Evolutionary conservation across 768 basidiomycete genomes (phyloP).

Genomic region (Kwoniella europaea): DNA sequence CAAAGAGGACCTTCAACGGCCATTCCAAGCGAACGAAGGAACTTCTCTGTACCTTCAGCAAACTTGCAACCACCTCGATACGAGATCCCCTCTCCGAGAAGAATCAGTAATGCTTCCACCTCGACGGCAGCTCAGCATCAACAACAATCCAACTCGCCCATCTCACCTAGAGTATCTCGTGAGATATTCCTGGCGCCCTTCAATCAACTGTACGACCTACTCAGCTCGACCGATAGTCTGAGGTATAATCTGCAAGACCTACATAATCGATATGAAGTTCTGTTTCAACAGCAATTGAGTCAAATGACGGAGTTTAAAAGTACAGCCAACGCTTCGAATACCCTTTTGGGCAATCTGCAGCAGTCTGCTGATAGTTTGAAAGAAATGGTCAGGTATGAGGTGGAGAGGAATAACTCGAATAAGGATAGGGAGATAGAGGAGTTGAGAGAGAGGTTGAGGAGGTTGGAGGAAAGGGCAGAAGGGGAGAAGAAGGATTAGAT

Average conservation of each 20-base stretch:
- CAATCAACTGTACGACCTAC: conserved; percentile 45
- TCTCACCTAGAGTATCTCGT: conserved; percentile 21
- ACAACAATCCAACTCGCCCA: conserved; percentile 7
- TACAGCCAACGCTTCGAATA: conserved; percentile 33
- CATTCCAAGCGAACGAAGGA: conserved; percentile 3
- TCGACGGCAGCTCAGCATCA: not conserved
- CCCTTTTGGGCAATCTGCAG: conserved; percentile 41
- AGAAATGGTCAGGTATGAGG: conserved; percentile 54
- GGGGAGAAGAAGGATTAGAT: not conserved
- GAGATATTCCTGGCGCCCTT: conserved; percentile 40
- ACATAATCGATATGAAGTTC: conserved; percentile 35
- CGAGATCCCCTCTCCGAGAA: conserved; percentile 15
- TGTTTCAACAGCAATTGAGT: conserved; percentile 26
- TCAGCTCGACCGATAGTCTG: conserved; percentile 36
- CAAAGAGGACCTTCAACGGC: conserved; percentile 9
- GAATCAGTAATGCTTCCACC: conserved; percentile 3
- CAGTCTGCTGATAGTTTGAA: conserved; percentile 45
- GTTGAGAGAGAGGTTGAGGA: conserved; percentile 49
- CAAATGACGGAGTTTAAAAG: conserved; percentile 43
- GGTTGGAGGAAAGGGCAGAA: conserved; percentile 36
- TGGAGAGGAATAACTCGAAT: conserved; percentile 22
- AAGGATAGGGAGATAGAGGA: conserved; percentile 42
- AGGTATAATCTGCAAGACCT: conserved; percentile 39
- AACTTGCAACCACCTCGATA: conserved; percentile 12
- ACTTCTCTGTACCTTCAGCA: conserved; percentile 13